Percentiles rank a stretch among this genome's conserved stretches.
phyloP scores from a whole-genome alignment of 257 asterid genomes.

The Capsicum baccatum region DNA sequence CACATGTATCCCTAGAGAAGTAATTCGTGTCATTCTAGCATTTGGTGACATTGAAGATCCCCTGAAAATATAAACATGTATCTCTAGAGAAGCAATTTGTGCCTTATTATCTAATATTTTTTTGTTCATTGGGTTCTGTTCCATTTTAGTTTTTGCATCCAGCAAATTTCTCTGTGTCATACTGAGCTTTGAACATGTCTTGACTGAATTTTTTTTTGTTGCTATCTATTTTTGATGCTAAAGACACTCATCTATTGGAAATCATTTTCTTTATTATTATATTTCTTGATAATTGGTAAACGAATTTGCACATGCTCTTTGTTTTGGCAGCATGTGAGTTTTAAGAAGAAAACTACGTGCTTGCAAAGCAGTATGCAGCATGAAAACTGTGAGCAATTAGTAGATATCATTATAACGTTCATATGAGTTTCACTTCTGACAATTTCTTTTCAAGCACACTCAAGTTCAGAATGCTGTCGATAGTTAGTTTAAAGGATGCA shows the following conservation, averaged over 20 bases:
- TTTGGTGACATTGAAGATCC: too few relatives aligned
- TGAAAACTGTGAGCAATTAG: background rate
- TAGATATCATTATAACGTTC: background rate
- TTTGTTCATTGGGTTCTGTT: background rate
- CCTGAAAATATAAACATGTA: too few relatives aligned
- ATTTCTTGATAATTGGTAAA: background rate
- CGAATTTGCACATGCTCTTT: conserved; percentile 25
- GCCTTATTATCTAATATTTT: background rate
- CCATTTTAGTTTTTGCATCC: background rate
- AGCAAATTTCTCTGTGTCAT: background rate
- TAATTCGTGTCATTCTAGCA: too few relatives aligned
- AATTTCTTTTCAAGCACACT: background rate
- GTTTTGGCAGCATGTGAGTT: background rate
- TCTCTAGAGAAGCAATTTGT: too few relatives aligned
- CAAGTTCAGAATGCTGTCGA: too few relatives aligned
- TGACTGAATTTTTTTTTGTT: background rate
- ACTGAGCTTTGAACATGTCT: background rate
- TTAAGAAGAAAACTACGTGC: conserved; percentile 24
- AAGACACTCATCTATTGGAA: background rate
- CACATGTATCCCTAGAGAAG: too few relatives aligned
- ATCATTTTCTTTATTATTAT: background rate
- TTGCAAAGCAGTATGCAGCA: conserved; percentile 11
- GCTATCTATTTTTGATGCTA: conserved; percentile 10
- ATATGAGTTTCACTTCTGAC: conserved; percentile 25
- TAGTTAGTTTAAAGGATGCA: too few relatives aligned